Base-by-base conservation (phyloP, 2,329 filamentous ascomycete genomes). In the Verticillium nubilum region DNA sequence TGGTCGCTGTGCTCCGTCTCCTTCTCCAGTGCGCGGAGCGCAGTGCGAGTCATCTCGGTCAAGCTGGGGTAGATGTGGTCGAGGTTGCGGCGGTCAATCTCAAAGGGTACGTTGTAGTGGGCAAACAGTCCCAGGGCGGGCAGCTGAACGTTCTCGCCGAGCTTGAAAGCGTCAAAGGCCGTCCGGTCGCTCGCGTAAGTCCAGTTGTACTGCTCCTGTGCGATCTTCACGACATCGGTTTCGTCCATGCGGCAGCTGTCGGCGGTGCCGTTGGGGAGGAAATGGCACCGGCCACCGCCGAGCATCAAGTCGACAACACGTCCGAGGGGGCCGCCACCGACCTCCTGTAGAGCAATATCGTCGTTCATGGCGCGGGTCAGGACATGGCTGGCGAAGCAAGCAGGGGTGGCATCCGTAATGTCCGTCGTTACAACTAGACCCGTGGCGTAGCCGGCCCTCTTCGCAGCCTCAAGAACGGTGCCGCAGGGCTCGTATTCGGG, bases 341-440 rank as follows among this genome's bases (percentile, higher is more conserved):
- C 80, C 79, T 98, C 90, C 72, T 99, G 95, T 68, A 94, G 82
- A 1, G 95, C 95, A 68, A 99, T 97, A 56, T 89, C 84, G 72
- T 98, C 93, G 72, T 96, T 90, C 76, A 96, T 91, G 61, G 81
- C 78, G 56, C 95, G 86, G 64, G 86, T 79, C 63, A 92, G 86
- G 17, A 92, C 95, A 71, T 98, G 95, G 54, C 91, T 87, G 4
- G 92, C 92, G 72, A 99, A 99, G 74, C 92, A 96, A 1, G 95
- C 95, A 0, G 95, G 95, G 1, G 95, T 99, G 4, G 95, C 95
- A 77, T 99, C 95, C 4, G 95, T 97, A 62, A 98, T 86, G 62
- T 94, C 86, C 0, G 95, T 99, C 0, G 95, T 99, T 29, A 97
- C 95, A 2, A 98, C 95, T 64, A 99, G 76, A 0, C 95, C 95